These are phyloP conservation scores for Fusarium pilosicola DNA, from an alignment of 2,329 filamentous ascomycete species.

Conservation along the genomic window DNA sequence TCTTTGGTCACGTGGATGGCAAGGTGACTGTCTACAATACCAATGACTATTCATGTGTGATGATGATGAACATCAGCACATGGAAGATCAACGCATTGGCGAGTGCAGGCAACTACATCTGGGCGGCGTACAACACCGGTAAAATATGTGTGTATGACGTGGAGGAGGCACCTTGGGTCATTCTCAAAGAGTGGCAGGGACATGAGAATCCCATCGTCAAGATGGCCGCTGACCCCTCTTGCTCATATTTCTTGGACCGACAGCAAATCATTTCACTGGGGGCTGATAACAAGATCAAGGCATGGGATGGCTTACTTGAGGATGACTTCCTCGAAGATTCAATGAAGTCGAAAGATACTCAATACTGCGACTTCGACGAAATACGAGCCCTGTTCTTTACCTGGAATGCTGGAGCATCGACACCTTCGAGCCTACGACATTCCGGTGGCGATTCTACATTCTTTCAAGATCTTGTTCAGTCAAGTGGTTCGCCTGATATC, in stretches of 20 bases:
- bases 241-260: slow-evolving; percentile 85
- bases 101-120: slow-evolving; percentile 83
- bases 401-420: slow-evolving; percentile 97
- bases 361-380: slow-evolving; percentile 88
- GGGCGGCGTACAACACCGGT: slow-evolving; percentile 95
- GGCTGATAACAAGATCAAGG: slow-evolving; percentile 82
- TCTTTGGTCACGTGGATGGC: slow-evolving; percentile 91
- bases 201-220: slow-evolving; percentile 85
- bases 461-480: slow-evolving; percentile 80
- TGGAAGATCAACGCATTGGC: slow-evolving; percentile 94
- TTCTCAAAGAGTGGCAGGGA: slow-evolving; percentile 94
- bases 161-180: slow-evolving; percentile 80
- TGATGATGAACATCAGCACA: slow-evolving; percentile 84
- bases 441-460: slow-evolving; percentile 78
- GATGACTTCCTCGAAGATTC: slow-evolving; percentile 93
- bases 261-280: slow-evolving; percentile 88
- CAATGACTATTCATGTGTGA: slow-evolving; percentile 79
- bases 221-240: slow-evolving; percentile 80
- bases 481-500: slow-evolving; percentile 85
- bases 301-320: slow-evolving; percentile 93
- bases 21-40: slow-evolving; percentile 94
- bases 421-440: slow-evolving; percentile 82
- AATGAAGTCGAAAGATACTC: slow-evolving; percentile 84
- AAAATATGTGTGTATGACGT: slow-evolving; percentile 95
- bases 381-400: slow-evolving; percentile 85